Conservation (phyloP, 2,329 filamentous ascomycete species). For the Fusarium sp. region DNA sequence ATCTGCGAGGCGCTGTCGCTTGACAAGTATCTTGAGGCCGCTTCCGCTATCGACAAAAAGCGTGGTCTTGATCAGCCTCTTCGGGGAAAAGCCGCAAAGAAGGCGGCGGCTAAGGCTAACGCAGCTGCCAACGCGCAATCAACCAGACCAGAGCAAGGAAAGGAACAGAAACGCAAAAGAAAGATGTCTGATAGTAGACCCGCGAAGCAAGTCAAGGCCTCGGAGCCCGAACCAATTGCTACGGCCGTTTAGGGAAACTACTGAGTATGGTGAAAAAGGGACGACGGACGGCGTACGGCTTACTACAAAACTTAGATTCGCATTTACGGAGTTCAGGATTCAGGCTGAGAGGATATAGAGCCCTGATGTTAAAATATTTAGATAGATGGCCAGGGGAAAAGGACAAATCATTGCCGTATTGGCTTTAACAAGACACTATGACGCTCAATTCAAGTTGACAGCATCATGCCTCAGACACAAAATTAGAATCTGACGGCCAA, state of each 20-base stretch:
- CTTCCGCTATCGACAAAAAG: constrained; percentile 72
- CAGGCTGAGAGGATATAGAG: constrained; percentile 11
- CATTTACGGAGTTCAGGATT: constrained; percentile 41
- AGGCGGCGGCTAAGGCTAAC: constrained; percentile 51
- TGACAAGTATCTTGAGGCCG: constrained; percentile 71
- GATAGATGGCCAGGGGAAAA: neutral
- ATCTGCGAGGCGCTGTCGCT: constrained; percentile 74
- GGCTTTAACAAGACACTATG: neutral
- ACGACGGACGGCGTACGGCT: constrained; percentile 13
- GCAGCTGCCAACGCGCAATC: constrained; percentile 61
- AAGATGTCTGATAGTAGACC: constrained; percentile 52
- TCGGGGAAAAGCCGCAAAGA: constrained; percentile 52
- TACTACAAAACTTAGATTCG: constrained; percentile 20
- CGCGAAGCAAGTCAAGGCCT: constrained; percentile 31
- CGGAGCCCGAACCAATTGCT: constrained; percentile 43
- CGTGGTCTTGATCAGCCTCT: constrained; percentile 68
- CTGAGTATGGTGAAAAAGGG: neutral
- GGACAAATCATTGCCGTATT: neutral
- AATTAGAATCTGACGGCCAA: neutral
- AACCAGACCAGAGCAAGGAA: constrained; percentile 53
- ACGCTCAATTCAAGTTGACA: neutral
- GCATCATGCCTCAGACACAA: neutral
- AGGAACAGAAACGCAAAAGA: constrained; percentile 51
- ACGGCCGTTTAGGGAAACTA: constrained; percentile 17
- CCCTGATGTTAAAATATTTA: neutral